Base-by-base conservation (phyloP, 1,284 basidiomycete genomes). In the Porogramme epimiltina region DNA sequence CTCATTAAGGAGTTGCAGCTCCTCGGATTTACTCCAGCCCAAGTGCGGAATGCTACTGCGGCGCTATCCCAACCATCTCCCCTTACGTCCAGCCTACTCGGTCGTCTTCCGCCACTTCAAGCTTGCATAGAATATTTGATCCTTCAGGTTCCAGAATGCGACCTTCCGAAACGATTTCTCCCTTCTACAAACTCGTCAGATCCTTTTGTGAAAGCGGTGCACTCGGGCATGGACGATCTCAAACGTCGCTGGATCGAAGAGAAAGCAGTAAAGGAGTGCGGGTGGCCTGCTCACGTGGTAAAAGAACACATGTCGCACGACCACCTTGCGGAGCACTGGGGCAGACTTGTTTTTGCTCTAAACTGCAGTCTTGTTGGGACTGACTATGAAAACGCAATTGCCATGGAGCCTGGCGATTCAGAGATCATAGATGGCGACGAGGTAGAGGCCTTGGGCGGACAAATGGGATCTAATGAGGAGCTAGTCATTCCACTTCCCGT, bases 231-330 rank as follows among this genome's bases (percentile, higher is more conserved):
- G 16, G 80, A 82, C 28, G 82, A 87, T 52, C 69, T 97, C 18
- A 87, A 86, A 56, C 79, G 74, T 49, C 80, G 89, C 15, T 98
- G 95, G 95, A 72, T 89, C 2, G 82, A 88, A 55, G 92, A 97
- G 48, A 85, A 87, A 62, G 83, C 92, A 2, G 78, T 88, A 49
- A 93, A 93, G 64, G 82, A 90, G 64, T 91, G 88, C 38, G 95
- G 94, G 2, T 95, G 88, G 73, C 94, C 94, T 6, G 71, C 80
- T 1, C 82, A 87, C 52, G 74, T 81, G 9, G 90, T 95, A 15
- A 84, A 82, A 61, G 74, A 78, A 24, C 79, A 75, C 48, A 73
- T 82, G 45, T 61, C 64, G 8, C 67, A 75, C 59, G 63, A 66
- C 36, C 68, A 58, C 41, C 62, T 74, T 49, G 66, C 67, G 43